A percentile compares a stretch with the other conserved stretches of the same genome.
Evolutionary conservation across 768 basidiomycete genomes (phyloP).

Genomic region (Sutorius australiensis): DNA sequence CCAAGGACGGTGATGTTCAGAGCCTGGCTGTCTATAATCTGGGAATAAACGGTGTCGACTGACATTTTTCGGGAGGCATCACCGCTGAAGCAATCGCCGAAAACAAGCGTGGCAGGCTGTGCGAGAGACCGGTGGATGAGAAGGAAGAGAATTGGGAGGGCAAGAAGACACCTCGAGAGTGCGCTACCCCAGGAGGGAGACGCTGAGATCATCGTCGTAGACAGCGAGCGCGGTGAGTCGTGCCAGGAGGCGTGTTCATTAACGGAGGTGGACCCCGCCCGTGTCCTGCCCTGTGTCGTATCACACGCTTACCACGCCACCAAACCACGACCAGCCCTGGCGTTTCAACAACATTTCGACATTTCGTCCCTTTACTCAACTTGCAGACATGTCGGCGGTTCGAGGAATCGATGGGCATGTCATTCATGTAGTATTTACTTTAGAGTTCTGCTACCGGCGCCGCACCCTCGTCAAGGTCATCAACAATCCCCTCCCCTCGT

Average conservation of each 20-base stretch:
- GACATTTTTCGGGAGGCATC: conserved; percentile 55
- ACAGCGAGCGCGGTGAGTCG: conserved; percentile 13
- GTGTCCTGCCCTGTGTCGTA: neutral
- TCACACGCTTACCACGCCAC: conserved; percentile 28
- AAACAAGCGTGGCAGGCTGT: conserved; percentile 60
- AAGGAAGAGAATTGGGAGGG: conserved; percentile 8
- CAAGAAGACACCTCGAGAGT: conserved; percentile 1
- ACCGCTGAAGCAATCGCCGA: conserved; percentile 65
- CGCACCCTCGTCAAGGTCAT: conserved; percentile 61
- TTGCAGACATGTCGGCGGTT: neutral
- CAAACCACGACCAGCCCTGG: neutral
- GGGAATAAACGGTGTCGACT: conserved; percentile 69
- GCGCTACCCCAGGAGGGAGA: conserved; percentile 6
- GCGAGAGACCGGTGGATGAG: conserved; percentile 34
- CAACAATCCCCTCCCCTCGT: no score
- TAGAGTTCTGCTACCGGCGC: no score
- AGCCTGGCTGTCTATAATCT: conserved; percentile 48
- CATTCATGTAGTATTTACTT: neutral
- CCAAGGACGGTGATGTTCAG: conserved; percentile 78
- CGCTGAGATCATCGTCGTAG: conserved; percentile 22
- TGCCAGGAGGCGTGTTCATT: conserved; percentile 16
- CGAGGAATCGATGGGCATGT: neutral
- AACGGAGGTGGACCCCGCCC: conserved; percentile 7
- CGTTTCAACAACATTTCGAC: neutral
- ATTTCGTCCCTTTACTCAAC: neutral